Evolutionary conservation across 106 monocot genomes (phyloP).

Genomic region (Dendrobium officinale): DNA sequence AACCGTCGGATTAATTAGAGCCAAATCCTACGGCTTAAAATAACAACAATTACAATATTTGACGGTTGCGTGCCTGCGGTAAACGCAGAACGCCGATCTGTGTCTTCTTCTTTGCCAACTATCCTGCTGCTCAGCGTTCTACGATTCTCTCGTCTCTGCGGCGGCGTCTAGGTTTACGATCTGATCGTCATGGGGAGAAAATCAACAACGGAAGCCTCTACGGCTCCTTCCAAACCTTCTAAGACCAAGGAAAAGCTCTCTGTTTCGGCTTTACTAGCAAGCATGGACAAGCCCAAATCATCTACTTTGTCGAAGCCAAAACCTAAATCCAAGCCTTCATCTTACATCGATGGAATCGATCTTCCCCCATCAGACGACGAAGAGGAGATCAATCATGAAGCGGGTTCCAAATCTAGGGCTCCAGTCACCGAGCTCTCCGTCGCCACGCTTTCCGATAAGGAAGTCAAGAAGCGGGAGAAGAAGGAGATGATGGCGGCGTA

Average conservation of each 20-base stretch:
- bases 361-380: slow-evolving; percentile 71
- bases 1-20: no score
- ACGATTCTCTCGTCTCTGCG: not conserved
- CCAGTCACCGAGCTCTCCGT: slow-evolving; percentile 20
- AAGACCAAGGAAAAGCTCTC: slow-evolving; percentile 45
- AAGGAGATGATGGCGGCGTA: slow-evolving; percentile 41
- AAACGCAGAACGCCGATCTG: no score
- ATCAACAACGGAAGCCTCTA: not conserved
- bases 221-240: slow-evolving; percentile 3
- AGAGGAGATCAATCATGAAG: slow-evolving; percentile 16
- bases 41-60: no score
- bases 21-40: no score
- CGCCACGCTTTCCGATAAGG: slow-evolving; percentile 39
- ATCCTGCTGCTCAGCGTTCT: not conserved
- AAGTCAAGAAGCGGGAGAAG: slow-evolving; percentile 65
- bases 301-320: slow-evolving; percentile 11
- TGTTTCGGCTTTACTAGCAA: slow-evolving; percentile 38
- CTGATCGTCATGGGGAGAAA: slow-evolving; percentile 6
- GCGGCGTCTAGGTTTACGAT: not conserved
- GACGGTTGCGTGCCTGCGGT: no score
- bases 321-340: slow-evolving; percentile 17
- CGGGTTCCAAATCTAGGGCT: not conserved
- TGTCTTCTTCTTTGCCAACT: not conserved
- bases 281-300: slow-evolving; percentile 37
- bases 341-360: slow-evolving; percentile 56